Evolutionary conservation across 257 asterid genomes (phyloP), one percentile per base, ranked within the genome.

Genomic region (Solanum appendiculatum): DNA sequence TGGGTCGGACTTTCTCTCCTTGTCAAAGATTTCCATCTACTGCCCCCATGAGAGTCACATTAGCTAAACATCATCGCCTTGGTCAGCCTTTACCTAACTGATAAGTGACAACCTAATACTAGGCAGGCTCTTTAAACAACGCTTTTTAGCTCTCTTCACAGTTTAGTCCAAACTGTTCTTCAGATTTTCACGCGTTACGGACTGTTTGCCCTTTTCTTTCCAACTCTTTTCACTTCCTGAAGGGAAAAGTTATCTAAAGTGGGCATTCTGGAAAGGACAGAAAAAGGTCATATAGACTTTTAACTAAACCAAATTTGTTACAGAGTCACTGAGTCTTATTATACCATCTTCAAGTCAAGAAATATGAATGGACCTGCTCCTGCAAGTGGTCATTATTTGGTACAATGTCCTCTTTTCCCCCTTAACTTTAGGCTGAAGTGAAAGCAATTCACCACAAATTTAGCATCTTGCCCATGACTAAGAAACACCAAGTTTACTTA

Each of bases 331-430:
- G 9, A 58, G 68, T 64, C 60, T 54, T 7, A n/a, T 51, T 51
- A 0, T 25, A 77, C 0, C 23, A 1, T 25, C 9, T 42, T 40
- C 15, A 1, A 27, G 84, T 44, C 29, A 48, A 81, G 85, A 46
- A 29, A 46, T 80, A 81, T 31, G 68, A 9, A 46, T 9, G 85
- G 31, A 81, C 23, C 85, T 48, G 85, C 42, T 48, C 11, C 68
- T 29, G 85, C 68, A 81, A 84, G 75, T 84, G 54, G 80, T 10
- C 75, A 73, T 84, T 31, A 60, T 87, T 83, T 83, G 89, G 89
- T 60, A 84, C n/a, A 27, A 9, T 18, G 74, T 83, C 89, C 37
- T 63, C 46, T 83, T 84, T 33, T 1, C n/a, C 31, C 68, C 85
- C 68, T 46, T 56, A 73, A 72, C 82, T 87, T 87, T 4, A 83